Evolutionary conservation across 805 yeast species (phyloP).

Genomic region (Candida caryicola): DNA sequence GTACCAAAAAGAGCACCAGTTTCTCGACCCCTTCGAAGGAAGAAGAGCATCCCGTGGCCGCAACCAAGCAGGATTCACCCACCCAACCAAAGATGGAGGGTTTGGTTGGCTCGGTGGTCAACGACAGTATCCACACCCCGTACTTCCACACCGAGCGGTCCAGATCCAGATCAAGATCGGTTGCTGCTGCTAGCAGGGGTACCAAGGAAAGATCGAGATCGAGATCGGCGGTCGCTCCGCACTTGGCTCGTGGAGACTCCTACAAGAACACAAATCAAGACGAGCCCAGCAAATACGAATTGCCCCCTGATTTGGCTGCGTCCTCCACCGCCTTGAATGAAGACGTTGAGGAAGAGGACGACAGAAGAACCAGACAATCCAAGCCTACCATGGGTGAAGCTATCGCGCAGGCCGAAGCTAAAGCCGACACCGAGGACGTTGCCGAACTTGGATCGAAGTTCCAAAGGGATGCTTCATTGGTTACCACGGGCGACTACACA

Average conservation of each 20-base stretch:
- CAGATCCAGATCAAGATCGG: constrained; percentile 14
- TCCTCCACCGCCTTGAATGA: constrained; percentile 12
- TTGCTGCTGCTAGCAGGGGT: constrained; percentile 11
- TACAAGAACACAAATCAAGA: constrained; percentile 57
- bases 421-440: background rate
- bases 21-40: constrained; percentile 9
- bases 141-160: constrained; percentile 29
- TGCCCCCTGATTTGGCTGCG: constrained; percentile 36
- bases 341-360: constrained; percentile 31
- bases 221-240: constrained; percentile 41
- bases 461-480: constrained; percentile 36
- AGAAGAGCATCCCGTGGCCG: background rate
- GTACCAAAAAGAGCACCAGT: constrained; percentile 2
- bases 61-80: background rate
- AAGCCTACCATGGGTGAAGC: constrained; percentile 45
- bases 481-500: constrained; percentile 46
- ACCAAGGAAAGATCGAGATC: constrained; percentile 28
- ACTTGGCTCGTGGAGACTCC: constrained; percentile 75
- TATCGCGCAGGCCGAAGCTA: constrained; percentile 40
- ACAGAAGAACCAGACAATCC: constrained; percentile 39
- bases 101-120: constrained; percentile 1
- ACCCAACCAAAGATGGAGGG: background rate
- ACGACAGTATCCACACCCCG: constrained; percentile 27
- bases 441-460: constrained; percentile 4
- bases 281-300: constrained; percentile 42